Base-by-base conservation (phyloP, 1,139 yeast species). In the Yamadazyma triangularis region DNA sequence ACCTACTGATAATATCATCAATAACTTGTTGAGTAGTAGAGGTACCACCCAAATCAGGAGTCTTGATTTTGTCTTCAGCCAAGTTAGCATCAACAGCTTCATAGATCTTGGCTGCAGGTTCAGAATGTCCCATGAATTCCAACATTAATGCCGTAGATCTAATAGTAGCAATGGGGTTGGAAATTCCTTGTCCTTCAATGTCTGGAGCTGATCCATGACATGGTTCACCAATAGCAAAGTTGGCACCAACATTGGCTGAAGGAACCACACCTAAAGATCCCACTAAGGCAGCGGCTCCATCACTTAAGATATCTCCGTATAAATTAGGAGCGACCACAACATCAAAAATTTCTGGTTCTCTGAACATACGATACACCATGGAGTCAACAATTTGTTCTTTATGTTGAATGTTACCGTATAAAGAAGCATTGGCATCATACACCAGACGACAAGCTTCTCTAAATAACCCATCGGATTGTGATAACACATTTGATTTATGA, bases 131-230 rank as follows among this genome's bases (percentile, higher is more conserved):
- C 79, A 91, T 78, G 70, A 89, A 89, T 65, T 91, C 97, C 61
- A 91, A 77, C 95, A 93, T 85, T 57, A 91, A 73, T 35, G 97
- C 98, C 36, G 96, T 81, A 18, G 97, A 91, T 68, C 98, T 82
- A 56, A 91, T 89, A 29, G 97, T 91, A 34, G 98, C 98, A 53
- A 91, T 79, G 45, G 98, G 98, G 74, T 91, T 91, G 38, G 97
- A 78, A 53, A 91, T 89, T 48, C 84, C 93, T 59, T 76, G 79
- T 49, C 98, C 98, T 58, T 88, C 96, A 45, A 91, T 91, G 59
- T 91, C 98, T 34, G 98, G 98, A 35, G 98, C 98, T 38, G 95
- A 85, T 39, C 98, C 98, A 64, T 91, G 98, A 59, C 97, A 89
- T 53, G 98, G 98, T 65, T 91, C 98, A 58, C 98, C 98, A 57